Percentiles rank a stretch among this genome's conserved stretches.
Conservation (phyloP, 331 rosid species). For the Quercus phellos region DNA sequence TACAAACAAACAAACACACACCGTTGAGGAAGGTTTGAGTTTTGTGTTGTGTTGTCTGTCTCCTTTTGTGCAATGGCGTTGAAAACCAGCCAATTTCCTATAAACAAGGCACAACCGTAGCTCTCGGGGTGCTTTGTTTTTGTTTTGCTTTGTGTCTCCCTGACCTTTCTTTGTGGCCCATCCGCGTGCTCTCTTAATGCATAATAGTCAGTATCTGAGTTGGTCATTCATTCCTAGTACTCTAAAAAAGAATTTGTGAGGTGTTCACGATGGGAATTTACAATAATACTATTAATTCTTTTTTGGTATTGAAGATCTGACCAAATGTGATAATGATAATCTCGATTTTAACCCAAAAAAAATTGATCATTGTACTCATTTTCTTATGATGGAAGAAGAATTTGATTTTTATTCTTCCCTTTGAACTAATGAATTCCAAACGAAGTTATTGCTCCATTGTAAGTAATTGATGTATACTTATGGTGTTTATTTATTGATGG, state of each 20-base stretch:
- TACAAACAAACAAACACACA: neutral
- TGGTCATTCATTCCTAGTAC: too few relatives aligned
- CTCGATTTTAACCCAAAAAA: too few relatives aligned
- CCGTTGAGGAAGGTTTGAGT: neutral
- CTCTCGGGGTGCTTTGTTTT: slow-evolving; percentile 13
- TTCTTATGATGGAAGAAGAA: too few relatives aligned
- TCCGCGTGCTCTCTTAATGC: neutral
- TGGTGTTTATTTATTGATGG: too few relatives aligned
- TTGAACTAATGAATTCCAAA: too few relatives aligned
- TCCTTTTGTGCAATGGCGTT: slow-evolving; percentile 4
- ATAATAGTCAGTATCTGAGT: neutral
- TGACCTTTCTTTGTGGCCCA: neutral
- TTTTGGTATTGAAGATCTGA: too few relatives aligned
- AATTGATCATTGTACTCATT: too few relatives aligned
- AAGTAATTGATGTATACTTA: too few relatives aligned
- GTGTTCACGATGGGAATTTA: neutral
- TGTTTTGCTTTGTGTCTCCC: neutral
- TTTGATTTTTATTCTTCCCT: too few relatives aligned
- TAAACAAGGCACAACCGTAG: slow-evolving; percentile 45
- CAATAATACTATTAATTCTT: neutral
- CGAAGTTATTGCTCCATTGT: too few relatives aligned
- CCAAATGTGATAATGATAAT: too few relatives aligned
- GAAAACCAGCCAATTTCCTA: slow-evolving; percentile 51
- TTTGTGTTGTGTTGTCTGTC: slow-evolving; percentile 28
- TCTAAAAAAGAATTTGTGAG: neutral